phyloP scores from a whole-genome alignment of 1,139 yeast species.

The Nadsonia starkeyi-henricii region DNA sequence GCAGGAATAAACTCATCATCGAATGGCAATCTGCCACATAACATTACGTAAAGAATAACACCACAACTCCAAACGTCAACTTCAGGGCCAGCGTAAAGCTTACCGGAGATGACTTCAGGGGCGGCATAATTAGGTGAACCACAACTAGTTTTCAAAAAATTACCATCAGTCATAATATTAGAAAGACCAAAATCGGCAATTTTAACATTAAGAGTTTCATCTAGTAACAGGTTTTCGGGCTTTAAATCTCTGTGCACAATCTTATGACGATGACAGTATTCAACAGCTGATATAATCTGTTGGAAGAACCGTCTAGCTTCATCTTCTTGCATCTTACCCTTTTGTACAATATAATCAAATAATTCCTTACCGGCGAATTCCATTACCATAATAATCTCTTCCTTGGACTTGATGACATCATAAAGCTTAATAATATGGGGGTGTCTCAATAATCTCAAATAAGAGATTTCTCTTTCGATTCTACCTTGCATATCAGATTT shows the following conservation, averaged over 20 bases:
- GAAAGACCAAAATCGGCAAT: constrained; percentile 95
- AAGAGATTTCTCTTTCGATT: constrained; percentile 87
- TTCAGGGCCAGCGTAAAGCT: constrained; percentile 95
- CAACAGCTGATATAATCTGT: constrained; percentile 95
- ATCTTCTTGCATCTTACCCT: constrained; percentile 87
- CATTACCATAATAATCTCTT: constrained; percentile 94
- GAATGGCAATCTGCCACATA: constrained; percentile 93
- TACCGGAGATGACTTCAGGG: constrained; percentile 94
- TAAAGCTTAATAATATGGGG: constrained; percentile 94
- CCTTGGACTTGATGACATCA: constrained; percentile 91
- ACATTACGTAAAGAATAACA: constrained; percentile 88
- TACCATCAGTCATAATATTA: constrained; percentile 96
- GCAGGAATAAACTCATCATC: constrained; percentile 98
- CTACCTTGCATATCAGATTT: constrained; percentile 97
- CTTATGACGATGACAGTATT: constrained; percentile 94
- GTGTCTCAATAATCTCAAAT: constrained; percentile 76
- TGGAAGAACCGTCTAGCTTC: constrained; percentile 94
- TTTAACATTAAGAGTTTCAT: constrained; percentile 83
- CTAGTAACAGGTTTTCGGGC: constrained; percentile 84
- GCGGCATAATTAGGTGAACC: constrained; percentile 98
- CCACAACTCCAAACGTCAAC: constrained; percentile 99
- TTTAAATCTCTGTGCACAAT: constrained; percentile 94
- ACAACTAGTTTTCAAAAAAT: constrained; percentile 87
- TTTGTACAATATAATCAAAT: constrained; percentile 89
- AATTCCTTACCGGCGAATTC: constrained; percentile 94